Conservation (phyloP, 2,329 filamentous ascomycete species). For the Sclerotiophoma versabilis region DNA sequence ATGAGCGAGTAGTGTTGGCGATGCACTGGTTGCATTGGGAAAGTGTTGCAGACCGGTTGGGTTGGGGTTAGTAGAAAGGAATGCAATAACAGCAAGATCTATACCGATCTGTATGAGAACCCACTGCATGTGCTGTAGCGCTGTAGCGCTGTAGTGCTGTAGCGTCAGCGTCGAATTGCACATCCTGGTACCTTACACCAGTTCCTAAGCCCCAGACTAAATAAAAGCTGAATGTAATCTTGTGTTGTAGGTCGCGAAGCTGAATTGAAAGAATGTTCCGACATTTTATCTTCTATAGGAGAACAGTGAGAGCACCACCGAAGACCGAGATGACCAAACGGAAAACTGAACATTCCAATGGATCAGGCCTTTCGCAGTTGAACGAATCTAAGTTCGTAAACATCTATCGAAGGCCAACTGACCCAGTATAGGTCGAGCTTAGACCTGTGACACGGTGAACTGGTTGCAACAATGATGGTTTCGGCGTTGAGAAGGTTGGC, state of each 20-base stretch:
- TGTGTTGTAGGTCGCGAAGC: slow-evolving; percentile 35
- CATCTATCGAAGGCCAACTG: too few species aligned
- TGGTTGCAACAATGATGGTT: too few species aligned
- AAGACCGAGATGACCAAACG: background rate
- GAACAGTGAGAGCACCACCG: background rate
- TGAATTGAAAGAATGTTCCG: background rate
- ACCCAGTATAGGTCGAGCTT: too few species aligned
- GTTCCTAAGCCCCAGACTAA: slow-evolving; percentile 24
- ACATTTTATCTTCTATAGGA: background rate
- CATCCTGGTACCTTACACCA: slow-evolving; percentile 16
- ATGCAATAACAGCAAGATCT: slow-evolving; percentile 30
- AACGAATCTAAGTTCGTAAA: too few species aligned
- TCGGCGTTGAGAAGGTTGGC: too few species aligned
- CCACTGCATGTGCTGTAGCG: slow-evolving; percentile 25
- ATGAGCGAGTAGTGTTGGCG: slow-evolving; percentile 39
- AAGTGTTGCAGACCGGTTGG: slow-evolving; percentile 27
- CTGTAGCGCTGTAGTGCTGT: too few species aligned
- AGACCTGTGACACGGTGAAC: too few species aligned
- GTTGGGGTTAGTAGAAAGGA: slow-evolving; percentile 14
- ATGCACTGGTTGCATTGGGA: slow-evolving; percentile 29
- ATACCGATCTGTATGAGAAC: slow-evolving; percentile 31
- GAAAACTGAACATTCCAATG: too few species aligned
- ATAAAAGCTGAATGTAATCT: slow-evolving; percentile 37
- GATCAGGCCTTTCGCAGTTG: too few species aligned
- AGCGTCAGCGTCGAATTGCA: too few species aligned